phyloP scores from a whole-genome alignment of 306 rosid genomes.

The Coriaria nepalensis region DNA sequence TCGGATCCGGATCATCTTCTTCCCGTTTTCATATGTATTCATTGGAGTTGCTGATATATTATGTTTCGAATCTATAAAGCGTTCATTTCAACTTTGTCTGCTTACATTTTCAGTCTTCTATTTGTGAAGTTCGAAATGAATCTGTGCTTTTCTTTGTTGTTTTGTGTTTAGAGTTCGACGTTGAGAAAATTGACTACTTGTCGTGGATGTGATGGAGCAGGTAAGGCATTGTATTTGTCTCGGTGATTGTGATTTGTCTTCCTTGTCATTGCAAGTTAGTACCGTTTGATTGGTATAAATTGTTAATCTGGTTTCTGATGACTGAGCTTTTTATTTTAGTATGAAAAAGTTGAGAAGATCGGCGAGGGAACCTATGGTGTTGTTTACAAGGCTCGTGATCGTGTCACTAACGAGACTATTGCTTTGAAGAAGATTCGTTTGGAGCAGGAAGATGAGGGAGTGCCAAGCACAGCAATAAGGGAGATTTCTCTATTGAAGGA shows the following conservation, averaged over 20 bases:
- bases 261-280: not conserved
- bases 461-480: constrained; percentile 84
- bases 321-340: constrained; percentile 27
- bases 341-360: constrained; percentile 86
- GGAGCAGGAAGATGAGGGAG: constrained; percentile 92
- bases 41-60: constrained; percentile 7
- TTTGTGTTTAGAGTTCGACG: not conserved
- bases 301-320: constrained; percentile 6
- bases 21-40: constrained; percentile 4
- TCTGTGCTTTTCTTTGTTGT: constrained; percentile 2
- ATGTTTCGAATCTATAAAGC: too few relatives aligned
- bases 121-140: constrained; percentile 4
- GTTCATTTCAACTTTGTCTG: not conserved
- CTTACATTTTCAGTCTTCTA: not conserved
- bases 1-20: constrained; percentile 12
- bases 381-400: constrained; percentile 88
- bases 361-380: constrained; percentile 94
- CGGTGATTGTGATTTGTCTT: too few relatives aligned
- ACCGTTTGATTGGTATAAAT: too few relatives aligned
- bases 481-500: constrained; percentile 84
- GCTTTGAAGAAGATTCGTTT: constrained; percentile 84
- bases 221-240: not conserved
- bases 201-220: constrained; percentile 12
- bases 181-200: not conserved
- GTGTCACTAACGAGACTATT: constrained; percentile 58